Conservation (phyloP, 2,329 filamentous ascomycete species). For the Arthrobotrys entomopaga region DNA sequence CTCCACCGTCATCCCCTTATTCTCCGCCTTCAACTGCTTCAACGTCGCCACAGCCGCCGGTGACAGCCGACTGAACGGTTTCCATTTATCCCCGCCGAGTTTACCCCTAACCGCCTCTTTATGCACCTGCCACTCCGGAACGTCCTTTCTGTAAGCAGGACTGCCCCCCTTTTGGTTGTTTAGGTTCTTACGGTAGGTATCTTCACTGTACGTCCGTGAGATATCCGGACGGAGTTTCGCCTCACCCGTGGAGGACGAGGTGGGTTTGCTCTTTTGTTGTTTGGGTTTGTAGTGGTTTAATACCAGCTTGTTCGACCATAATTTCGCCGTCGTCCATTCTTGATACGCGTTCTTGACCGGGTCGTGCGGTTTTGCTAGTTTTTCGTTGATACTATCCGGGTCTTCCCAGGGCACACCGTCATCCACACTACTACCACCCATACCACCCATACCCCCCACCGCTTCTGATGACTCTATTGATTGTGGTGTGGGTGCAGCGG, state of each 20-base stretch:
- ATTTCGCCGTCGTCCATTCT: constrained; percentile 30
- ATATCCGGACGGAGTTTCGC: constrained; percentile 13
- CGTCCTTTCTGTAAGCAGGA: constrained; percentile 9
- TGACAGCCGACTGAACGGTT: constrained; percentile 84
- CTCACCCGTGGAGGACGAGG: neutral
- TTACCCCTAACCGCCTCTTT: constrained; percentile 69
- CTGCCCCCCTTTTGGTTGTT: neutral
- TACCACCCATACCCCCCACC: too few species aligned
- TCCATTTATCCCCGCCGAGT: constrained; percentile 80
- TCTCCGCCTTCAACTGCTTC: constrained; percentile 79
- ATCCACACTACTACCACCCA: neutral
- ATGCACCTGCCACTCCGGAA: constrained; percentile 34
- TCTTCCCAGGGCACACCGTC: constrained; percentile 35
- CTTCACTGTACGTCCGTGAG: neutral
- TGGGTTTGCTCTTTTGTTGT: neutral
- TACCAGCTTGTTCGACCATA: constrained; percentile 28
- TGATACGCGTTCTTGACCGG: constrained; percentile 38
- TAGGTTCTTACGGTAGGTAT: constrained; percentile 11
- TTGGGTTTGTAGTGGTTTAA: constrained; percentile 15
- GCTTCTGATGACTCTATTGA: too few species aligned
- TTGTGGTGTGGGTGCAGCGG: neutral
- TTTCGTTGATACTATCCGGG: constrained; percentile 11
- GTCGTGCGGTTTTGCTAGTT: constrained; percentile 14
- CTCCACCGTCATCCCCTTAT: constrained; percentile 77
- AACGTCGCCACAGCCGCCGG: constrained; percentile 94